Percentiles rank a stretch among this genome's conserved stretches.
Conservation (phyloP, 345 rosid genomes). For the Eucalyptus rudis region DNA sequence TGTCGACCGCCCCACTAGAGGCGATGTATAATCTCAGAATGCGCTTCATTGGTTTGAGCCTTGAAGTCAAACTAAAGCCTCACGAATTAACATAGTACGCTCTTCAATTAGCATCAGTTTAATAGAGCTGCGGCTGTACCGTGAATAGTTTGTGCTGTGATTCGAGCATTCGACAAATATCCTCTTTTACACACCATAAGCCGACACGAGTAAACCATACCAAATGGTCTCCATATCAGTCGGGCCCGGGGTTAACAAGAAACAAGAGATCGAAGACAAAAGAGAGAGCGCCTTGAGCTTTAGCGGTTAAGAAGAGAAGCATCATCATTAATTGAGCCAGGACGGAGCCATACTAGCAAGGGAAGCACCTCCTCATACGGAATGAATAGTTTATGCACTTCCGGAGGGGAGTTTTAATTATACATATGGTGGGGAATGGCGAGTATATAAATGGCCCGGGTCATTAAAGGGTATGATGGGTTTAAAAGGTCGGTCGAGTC, state of each 20-base stretch:
- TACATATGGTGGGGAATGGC: background rate
- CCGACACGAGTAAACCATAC: background rate
- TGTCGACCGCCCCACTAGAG: background rate
- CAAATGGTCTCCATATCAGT: background rate
- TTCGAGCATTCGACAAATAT: background rate
- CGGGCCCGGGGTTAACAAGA: background rate
- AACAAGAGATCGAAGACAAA: background rate
- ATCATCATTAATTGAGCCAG: background rate
- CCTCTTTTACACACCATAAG: background rate
- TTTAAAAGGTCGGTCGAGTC: background rate
- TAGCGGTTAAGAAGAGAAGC: background rate
- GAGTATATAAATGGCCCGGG: background rate
- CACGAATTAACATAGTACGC: background rate
- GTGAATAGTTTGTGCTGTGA: background rate
- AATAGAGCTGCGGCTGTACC: background rate
- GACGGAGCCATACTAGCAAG: background rate
- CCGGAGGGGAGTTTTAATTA: background rate
- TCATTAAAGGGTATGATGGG: background rate
- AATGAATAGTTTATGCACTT: background rate
- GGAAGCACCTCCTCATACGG: background rate
- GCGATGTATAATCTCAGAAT: background rate
- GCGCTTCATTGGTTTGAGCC: background rate
- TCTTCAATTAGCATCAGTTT: background rate
- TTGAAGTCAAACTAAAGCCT: background rate
- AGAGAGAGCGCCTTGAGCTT: background rate